Evolutionary conservation across 129 eudicot species (phyloP).

Genomic region (Lactuca saligna): DNA sequence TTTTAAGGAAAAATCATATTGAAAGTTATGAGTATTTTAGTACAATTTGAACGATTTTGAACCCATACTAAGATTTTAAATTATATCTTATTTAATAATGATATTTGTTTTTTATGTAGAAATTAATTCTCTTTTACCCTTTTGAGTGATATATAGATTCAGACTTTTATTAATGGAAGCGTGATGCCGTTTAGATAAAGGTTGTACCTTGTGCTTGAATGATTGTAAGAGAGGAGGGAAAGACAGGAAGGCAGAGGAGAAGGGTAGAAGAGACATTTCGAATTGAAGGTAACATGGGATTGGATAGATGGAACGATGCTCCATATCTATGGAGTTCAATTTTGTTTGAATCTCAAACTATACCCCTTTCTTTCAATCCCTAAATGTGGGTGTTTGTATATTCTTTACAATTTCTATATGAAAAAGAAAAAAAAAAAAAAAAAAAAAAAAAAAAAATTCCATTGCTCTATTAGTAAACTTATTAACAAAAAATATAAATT

Average conservation of each 20-base stretch:
- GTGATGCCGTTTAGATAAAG: background rate
- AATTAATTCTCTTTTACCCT: background rate
- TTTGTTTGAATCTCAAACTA: slow-evolving; percentile 2
- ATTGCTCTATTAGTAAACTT: background rate
- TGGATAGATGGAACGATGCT: slow-evolving; percentile 10
- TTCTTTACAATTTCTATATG: background rate
- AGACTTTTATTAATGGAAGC: background rate
- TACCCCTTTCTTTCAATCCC: slow-evolving; percentile 15
- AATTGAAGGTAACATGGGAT: slow-evolving; percentile 17
- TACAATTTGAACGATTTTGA: no score
- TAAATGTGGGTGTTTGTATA: background rate
- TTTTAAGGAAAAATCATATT: no score
- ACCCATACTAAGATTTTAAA: no score
- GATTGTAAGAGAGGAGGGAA: slow-evolving; percentile 15
- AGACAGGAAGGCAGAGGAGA: slow-evolving; percentile 19
- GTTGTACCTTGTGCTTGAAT: slow-evolving; percentile 13
- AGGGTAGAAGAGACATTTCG: slow-evolving; percentile 20
- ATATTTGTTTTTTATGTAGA: background rate
- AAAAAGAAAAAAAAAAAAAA: slow-evolving; percentile 1
- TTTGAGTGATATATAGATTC: slow-evolving; percentile 14
- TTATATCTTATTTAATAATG: background rate
- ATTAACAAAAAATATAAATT: no score
- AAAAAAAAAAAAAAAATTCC: slow-evolving; percentile 6
- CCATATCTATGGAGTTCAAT: slow-evolving; percentile 6
- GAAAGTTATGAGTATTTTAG: no score